Evolutionary conservation across 2,329 filamentous ascomycete species (phyloP).

Genomic region (Xylariaceae sp.): DNA sequence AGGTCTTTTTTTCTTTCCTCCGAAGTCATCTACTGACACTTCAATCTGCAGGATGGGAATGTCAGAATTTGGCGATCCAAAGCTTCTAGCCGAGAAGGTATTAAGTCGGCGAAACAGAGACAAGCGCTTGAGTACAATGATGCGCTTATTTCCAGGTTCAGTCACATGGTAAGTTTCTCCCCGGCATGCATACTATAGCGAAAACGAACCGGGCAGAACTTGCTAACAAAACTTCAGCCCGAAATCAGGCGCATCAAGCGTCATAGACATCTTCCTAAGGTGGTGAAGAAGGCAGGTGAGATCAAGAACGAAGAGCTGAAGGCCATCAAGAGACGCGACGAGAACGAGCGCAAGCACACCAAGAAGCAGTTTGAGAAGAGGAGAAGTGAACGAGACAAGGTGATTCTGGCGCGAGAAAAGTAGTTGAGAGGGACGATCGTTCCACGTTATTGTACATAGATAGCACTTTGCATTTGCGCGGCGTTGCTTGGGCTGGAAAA

Average conservation of each 20-base stretch:
- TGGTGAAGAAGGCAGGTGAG: slow-evolving; percentile 91
- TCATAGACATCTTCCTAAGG: slow-evolving; percentile 86
- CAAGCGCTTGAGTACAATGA: slow-evolving; percentile 91
- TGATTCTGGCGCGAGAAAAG: slow-evolving; percentile 67
- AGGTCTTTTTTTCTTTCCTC: not conserved
- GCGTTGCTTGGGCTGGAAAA: slow-evolving; percentile 19
- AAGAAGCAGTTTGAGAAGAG: slow-evolving; percentile 75
- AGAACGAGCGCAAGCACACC: slow-evolving; percentile 90
- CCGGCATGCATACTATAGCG: not conserved
- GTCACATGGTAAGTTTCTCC: slow-evolving; percentile 64
- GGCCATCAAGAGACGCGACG: slow-evolving; percentile 83
- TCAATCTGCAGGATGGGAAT: slow-evolving; percentile 63
- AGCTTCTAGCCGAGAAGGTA: slow-evolving; percentile 75
- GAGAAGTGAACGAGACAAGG: slow-evolving; percentile 84
- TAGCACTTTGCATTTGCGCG: slow-evolving; percentile 16
- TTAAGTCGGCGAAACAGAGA: slow-evolving; percentile 80
- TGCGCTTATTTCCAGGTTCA: slow-evolving; percentile 75
- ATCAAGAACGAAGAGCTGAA: slow-evolving; percentile 89
- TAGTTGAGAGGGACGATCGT: slow-evolving; percentile 20
- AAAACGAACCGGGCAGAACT: not conserved
- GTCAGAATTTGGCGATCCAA: slow-evolving; percentile 84
- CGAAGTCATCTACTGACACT: slow-evolving; percentile 41
- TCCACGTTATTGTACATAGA: no score
- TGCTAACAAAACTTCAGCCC: slow-evolving; percentile 40
- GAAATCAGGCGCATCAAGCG: slow-evolving; percentile 87